Evolutionary conservation across 1,284 basidiomycete genomes (phyloP).

Genomic region (Somion occarium): DNA sequence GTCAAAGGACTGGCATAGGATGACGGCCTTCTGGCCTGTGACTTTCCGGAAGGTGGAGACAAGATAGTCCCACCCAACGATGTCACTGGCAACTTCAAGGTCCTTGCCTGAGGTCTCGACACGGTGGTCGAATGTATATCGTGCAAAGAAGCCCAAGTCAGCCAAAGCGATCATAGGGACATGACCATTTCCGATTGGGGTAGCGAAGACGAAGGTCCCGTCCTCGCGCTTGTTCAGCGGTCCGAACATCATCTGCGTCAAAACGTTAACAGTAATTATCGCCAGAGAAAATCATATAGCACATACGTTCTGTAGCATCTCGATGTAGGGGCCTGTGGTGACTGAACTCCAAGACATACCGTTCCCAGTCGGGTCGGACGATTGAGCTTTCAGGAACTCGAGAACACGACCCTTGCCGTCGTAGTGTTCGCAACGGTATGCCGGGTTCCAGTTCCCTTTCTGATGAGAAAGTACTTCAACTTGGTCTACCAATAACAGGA

Average conservation of each 20-base stretch:
- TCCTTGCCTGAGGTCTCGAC: constrained; percentile 33
- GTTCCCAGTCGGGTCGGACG: constrained; percentile 31
- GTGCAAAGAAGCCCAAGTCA: constrained; percentile 43
- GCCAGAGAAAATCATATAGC: neutral
- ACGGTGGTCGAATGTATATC: constrained; percentile 41
- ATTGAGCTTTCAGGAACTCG: constrained; percentile 39
- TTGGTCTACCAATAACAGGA: neutral
- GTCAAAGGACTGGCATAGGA: constrained; percentile 30
- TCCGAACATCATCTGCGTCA: constrained; percentile 24
- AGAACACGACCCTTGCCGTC: constrained; percentile 41
- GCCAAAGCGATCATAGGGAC: constrained; percentile 18
- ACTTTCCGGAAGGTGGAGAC: constrained; percentile 35
- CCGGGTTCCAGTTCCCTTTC: constrained; percentile 23
- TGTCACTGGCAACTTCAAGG: constrained; percentile 36
- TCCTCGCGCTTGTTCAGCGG: constrained; percentile 35
- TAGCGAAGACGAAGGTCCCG: constrained; percentile 28
- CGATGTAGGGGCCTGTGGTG: constrained; percentile 30
- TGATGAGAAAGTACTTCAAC: neutral
- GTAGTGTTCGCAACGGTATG: constrained; percentile 32
- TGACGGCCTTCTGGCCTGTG: constrained; percentile 34
- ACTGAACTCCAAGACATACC: constrained; percentile 31
- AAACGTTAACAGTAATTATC: too few species aligned
- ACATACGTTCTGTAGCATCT: constrained; percentile 26
- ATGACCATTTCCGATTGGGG: constrained; percentile 15
- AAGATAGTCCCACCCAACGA: constrained; percentile 36